Base-by-base conservation (phyloP, 495 filamentous ascomycete genomes). In the Lophiostoma macrostomum region DNA sequence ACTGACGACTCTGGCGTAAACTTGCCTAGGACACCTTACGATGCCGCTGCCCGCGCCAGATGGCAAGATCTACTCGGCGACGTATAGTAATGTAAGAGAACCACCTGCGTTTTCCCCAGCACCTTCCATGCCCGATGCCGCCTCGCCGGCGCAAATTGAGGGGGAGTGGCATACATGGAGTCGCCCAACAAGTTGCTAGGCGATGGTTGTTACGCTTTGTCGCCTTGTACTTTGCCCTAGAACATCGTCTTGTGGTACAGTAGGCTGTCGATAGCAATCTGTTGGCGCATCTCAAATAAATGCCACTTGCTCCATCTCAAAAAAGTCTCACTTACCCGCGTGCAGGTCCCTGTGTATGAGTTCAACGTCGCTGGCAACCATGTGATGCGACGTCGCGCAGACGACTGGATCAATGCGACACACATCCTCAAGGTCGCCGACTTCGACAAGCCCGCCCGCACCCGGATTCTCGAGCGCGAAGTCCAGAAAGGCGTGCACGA, bases 401-500 rank as follows among this genome's bases (percentile, higher is more conserved):
- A 96, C 70, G 77, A 90, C 65, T 96, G 88, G 86, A 86, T 96
- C 51, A 96, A 96, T 74, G 91, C 91, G 22, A 96, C 91, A 34
- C 91, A 96, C 67, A 95, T 96, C 45, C 77, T 96, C 25, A 97
- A 97, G 69, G 87, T 85, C 16, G 85, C 85, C 39, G 83, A 82
- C 32, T 85, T 81, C 58, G 85, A 89, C 61, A 98, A 98, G 71
- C 91, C 93, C 5, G 87, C 91, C 11, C 78, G 93, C 61, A 98
- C 93, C 24, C 76, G 93, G 53, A 96, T 98, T 49, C 80, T 98
- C 13, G 93, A 98, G 73, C 80, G 94, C 39, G 94, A 98, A 59
- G 91, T 98, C 0, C 93, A 98, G 67, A 95, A 95, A 68, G 91
- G 91, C 8, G 76, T 84, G 7, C 93, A 98, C 71, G 91, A 97